Evolutionary conservation across 1,284 basidiomycete species (phyloP), one percentile per base, ranked within the genome.

Genomic region (Filobasidium uniguttulatum): DNA sequence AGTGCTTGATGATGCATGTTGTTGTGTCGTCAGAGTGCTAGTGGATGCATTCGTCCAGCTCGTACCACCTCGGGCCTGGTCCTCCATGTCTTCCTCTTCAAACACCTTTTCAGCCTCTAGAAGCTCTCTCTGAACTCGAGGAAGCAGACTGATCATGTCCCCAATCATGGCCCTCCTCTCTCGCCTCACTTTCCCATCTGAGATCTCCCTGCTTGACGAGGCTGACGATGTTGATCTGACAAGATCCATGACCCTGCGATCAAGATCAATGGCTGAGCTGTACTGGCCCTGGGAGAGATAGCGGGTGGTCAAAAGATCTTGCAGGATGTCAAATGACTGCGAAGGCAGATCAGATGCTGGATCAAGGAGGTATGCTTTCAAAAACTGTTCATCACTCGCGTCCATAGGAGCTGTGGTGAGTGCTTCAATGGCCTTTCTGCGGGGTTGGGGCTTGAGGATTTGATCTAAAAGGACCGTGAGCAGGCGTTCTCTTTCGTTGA

Each of bases 241-340:
- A 12, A 43, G 48, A 31, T 55, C 51, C 34, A 47, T 23, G 14
- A 53, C 51, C 12, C 47, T 40, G 22, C 47, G 30, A 67, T 88
- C 85, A 29, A 85, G 73, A 63, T 81, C 81, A 55, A 88, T 75
- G 1, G 83, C 83, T 28, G 80, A 77, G 0, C 76, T 72, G 60
- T 83, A 81, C 54, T 78, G 75, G 3, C 85, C 85, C 5, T 74
- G 74, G 60, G 86, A 82, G 28, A 88, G 77, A 3, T 87, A 75
- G 10, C 85, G 79, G 8, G 84, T 77, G 50, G 81, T 85, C 28
- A 86, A 74, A n/a, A 89, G 75, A 59, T 88, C 83, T 63, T 87
- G 85, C 0, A 89, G 66, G 10, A 79, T 70, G 2, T 77, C 73
- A 19, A 81, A 66, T 1, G 78, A 77, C 0, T 70, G 55, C 0